phyloP scores from a whole-genome alignment of 352 stramenopile genomes.

The Elongisporangium prolatum region DNA sequence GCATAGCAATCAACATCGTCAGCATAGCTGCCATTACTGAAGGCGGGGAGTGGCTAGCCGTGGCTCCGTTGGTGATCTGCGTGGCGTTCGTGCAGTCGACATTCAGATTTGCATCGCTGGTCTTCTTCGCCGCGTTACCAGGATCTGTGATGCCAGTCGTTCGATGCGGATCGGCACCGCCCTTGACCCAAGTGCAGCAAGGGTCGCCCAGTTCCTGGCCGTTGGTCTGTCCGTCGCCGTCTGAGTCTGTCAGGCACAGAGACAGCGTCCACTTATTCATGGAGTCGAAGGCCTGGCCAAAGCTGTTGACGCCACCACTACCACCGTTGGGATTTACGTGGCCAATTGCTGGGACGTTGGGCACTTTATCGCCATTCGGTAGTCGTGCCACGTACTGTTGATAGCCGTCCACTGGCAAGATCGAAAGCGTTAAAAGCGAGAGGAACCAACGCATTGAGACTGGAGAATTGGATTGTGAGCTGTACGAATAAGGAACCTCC shows the following conservation, averaged over 20 bases:
- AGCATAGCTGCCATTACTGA: background rate
- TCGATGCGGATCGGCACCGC: conserved; percentile 6
- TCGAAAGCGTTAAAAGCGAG: background rate
- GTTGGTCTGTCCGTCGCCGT: conserved; percentile 51
- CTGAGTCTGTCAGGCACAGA: conserved; percentile 29
- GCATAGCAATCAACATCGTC: background rate
- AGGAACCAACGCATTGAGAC: background rate
- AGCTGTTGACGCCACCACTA: conserved; percentile 11
- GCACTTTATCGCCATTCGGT: conserved; percentile 27
- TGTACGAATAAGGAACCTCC: background rate
- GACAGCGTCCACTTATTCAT: conserved; percentile 21
- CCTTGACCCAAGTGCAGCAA: conserved; percentile 22
- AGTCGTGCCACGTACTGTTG: conserved; percentile 14
- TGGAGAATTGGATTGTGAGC: background rate
- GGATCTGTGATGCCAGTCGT: conserved; percentile 23
- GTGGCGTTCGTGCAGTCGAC: conserved; percentile 18
- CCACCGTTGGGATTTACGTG: conserved; percentile 12
- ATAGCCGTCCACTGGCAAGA: conserved; percentile 1
- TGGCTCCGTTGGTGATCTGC: background rate
- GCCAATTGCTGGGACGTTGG: conserved; percentile 16
- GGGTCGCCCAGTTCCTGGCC: conserved; percentile 61
- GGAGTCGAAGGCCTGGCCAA: conserved; percentile 21
- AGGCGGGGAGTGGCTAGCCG: background rate
- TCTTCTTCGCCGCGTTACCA: conserved; percentile 15
- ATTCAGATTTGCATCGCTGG: conserved; percentile 13